Conservation (phyloP, 2,329 filamentous ascomycete species). For the Aspergillus bombycis region DNA sequence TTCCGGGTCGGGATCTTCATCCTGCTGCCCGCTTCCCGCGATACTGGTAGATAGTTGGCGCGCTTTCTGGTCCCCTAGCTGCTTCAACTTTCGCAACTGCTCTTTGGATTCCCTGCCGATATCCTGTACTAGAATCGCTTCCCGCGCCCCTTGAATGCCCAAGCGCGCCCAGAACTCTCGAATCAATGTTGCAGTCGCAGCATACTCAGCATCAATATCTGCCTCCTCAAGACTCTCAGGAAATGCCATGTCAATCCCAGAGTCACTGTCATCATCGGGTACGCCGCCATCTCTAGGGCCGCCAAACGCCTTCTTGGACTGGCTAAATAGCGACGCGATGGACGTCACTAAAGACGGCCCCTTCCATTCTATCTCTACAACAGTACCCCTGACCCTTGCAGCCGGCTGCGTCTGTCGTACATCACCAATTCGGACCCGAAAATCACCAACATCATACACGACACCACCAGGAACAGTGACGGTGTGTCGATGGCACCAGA, state of each 20-base stretch:
- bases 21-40: constrained; percentile 21
- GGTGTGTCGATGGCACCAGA: constrained; percentile 48
- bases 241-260: constrained; percentile 31
- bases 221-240: constrained; percentile 36
- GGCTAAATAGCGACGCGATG: constrained; percentile 18
- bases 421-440: constrained; percentile 47
- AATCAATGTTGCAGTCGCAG: constrained; percentile 39
- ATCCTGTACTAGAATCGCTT: constrained; percentile 47
- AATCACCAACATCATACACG: constrained; percentile 47
- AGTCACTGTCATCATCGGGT: constrained; percentile 24
- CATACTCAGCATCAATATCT: constrained; percentile 44
- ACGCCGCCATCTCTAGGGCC: not conserved
- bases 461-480: constrained; percentile 39
- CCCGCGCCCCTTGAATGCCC: constrained; percentile 40
- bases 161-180: constrained; percentile 46
- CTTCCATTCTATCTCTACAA: constrained; percentile 50
- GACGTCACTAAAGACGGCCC: constrained; percentile 40
- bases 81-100: constrained; percentile 28
- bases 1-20: constrained; percentile 38
- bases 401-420: constrained; percentile 45
- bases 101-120: constrained; percentile 43
- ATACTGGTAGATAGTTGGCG: constrained; percentile 5
- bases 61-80: constrained; percentile 15
- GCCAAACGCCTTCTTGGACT: constrained; percentile 3
- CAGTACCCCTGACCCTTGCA: constrained; percentile 42